Evolutionary conservation across 1,284 basidiomycete genomes (phyloP).

Genomic region (Mixia osmundae): DNA sequence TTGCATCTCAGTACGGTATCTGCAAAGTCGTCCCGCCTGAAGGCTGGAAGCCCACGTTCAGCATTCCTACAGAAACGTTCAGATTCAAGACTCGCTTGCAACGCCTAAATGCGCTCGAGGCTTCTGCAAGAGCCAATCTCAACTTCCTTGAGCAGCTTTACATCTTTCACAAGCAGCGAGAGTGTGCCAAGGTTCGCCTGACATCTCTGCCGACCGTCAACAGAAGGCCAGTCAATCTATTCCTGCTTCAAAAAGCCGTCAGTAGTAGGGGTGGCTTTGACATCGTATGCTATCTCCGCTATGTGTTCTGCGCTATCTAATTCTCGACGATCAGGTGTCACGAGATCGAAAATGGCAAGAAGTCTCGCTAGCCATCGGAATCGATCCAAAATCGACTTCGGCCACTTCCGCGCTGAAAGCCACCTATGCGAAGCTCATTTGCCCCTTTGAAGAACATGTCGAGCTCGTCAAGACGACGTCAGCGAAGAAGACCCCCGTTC

Average conservation of each 20-base stretch:
- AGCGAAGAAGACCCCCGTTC: slow-evolving; percentile 9
- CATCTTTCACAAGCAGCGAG: slow-evolving; percentile 27
- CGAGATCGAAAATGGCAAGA: slow-evolving; percentile 14
- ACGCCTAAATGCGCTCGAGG: slow-evolving; percentile 88
- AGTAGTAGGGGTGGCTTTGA: slow-evolving; percentile 68
- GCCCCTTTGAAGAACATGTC: slow-evolving; percentile 81
- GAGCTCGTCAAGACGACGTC: slow-evolving; percentile 23
- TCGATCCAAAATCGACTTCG: slow-evolving; percentile 24
- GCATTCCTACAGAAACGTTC: slow-evolving; percentile 34
- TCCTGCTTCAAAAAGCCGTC: slow-evolving; percentile 75
- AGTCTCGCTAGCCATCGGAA: slow-evolving; percentile 15
- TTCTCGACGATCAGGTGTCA: slow-evolving; percentile 9
- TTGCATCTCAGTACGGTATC: slow-evolving; percentile 61
- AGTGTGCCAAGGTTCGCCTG: slow-evolving; percentile 57
- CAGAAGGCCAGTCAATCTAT: slow-evolving; percentile 74
- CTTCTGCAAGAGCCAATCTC: slow-evolving; percentile 80
- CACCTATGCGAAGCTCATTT: slow-evolving; percentile 70
- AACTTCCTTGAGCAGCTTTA: slow-evolving; percentile 95
- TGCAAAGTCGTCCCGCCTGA: slow-evolving; percentile 88
- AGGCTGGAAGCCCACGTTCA: slow-evolving; percentile 89
- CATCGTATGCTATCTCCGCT: slow-evolving; percentile 32
- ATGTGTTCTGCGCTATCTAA: neutral
- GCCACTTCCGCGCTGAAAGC: slow-evolving; percentile 68
- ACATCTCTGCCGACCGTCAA: slow-evolving; percentile 88
- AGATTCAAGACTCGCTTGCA: slow-evolving; percentile 90